phyloP scores from a whole-genome alignment of 192 early-diverging fungal species.

The Spinellus fusiger region DNA sequence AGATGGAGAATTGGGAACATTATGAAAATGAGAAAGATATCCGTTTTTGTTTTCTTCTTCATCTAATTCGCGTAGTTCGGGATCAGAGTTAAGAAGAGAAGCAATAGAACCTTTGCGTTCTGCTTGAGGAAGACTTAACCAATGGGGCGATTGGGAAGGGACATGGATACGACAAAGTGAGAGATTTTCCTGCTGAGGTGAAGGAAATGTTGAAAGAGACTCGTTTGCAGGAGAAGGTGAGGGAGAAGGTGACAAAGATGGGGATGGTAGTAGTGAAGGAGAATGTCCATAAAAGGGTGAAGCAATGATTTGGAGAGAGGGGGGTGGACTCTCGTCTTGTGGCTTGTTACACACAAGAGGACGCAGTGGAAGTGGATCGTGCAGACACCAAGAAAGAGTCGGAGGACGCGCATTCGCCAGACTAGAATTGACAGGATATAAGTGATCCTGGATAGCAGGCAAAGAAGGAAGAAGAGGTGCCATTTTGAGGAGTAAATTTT shows the following conservation, averaged over 20 bases:
- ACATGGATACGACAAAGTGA: not conserved
- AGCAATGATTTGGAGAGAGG: not conserved
- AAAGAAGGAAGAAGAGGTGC: no score
- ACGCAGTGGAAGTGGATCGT: not conserved
- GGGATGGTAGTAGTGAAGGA: not conserved
- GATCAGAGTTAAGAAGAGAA: conserved; percentile 22
- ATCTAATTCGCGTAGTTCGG: conserved; percentile 10
- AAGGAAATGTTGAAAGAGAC: not conserved
- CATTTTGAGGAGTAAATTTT: no score
- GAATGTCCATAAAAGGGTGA: not conserved
- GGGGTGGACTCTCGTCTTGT: not conserved
- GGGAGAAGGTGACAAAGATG: not conserved
- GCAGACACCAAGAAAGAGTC: not conserved
- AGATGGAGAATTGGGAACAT: not conserved
- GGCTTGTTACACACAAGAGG: not conserved
- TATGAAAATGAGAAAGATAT: conserved; percentile 14
- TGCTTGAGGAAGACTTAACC: not conserved
- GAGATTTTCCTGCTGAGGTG: not conserved
- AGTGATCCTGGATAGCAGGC: no score
- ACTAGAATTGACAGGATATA: no score
- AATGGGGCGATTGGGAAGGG: no score
- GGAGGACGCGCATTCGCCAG: no score
- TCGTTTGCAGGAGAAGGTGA: not conserved
- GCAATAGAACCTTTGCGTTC: conserved; percentile 27
- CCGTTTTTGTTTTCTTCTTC: conserved; percentile 9